Percentiles rank a stretch among this genome's conserved stretches.
Evolutionary conservation across 768 basidiomycete species (phyloP).

Genomic region (Boletus pseudopeckii): DNA sequence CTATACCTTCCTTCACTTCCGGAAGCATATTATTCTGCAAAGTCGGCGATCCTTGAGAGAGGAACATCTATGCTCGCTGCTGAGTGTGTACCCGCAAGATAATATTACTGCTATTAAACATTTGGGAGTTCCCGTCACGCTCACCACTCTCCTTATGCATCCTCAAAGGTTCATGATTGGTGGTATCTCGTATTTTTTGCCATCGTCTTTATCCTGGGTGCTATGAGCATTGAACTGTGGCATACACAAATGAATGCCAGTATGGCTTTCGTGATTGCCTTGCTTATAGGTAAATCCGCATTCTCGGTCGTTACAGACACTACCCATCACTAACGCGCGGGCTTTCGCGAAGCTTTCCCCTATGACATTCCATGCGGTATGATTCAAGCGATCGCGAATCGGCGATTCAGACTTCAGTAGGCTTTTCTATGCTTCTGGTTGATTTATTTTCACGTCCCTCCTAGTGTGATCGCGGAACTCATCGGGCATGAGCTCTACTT

Average conservation of each 20-base stretch:
- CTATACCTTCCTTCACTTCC: constrained; percentile 56
- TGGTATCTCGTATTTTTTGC: constrained; percentile 72
- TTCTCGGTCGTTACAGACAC: not conserved
- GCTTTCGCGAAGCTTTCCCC: constrained; percentile 31
- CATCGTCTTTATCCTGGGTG: constrained; percentile 68
- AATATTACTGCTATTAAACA: too few relatives aligned
- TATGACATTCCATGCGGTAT: constrained; percentile 41
- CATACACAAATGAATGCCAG: constrained; percentile 67
- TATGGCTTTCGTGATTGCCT: constrained; percentile 68
- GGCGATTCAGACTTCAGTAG: constrained; percentile 43
- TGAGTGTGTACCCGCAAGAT: constrained; percentile 55
- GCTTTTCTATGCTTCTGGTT: too few relatives aligned
- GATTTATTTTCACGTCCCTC: too few relatives aligned
- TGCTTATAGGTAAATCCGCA: constrained; percentile 43
- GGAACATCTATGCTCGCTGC: constrained; percentile 75
- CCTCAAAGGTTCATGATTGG: constrained; percentile 68
- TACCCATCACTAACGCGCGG: not conserved
- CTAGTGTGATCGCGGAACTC: too few relatives aligned
- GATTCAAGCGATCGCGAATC: constrained; percentile 63
- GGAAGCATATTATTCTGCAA: constrained; percentile 66
- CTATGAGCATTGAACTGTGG: constrained; percentile 72
- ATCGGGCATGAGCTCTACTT: not conserved
- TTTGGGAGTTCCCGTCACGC: not conserved
- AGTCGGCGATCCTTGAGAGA: constrained; percentile 66
- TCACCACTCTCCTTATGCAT: not conserved